Evolutionary conservation across 495 filamentous ascomycete genomes (phyloP), one percentile per base, ranked within the genome.

Genomic region (Tuber borchii): DNA sequence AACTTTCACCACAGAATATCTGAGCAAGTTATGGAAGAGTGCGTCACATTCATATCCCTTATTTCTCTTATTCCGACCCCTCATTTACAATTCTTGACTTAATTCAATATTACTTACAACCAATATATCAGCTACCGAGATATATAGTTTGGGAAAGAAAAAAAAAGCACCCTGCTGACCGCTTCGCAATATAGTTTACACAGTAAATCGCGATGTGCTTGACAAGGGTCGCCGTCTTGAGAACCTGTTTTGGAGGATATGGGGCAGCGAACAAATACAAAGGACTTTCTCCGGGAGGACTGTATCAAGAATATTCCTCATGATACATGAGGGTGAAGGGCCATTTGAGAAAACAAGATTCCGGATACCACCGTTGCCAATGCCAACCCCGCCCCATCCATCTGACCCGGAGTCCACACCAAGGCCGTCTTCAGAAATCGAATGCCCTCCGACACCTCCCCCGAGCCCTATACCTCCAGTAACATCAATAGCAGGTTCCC

Each of bases 161-260:
- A 43, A 72, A 72, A 75, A 80, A 71, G 65, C 78, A 74, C 78
- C 73, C 77, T 80, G 78, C 77, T 80, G 74, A 82, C 78, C 22
- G 31, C 76, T 75, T 72, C 73, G 68, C 43, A 40, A 68, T 82
- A 68, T 79, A 83, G 81, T 81, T 46, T 83, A 83, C 51, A 82
- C 76, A 45, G 76, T 82, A 70, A 83, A 78, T 70, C 79, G 81
- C 45, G 78, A 83, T 73, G 78, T 81, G 44, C 74, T 83, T 69
- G 78, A 78, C 45, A 76, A 82, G 74, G 81, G 81, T 43, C 76
- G 78, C 43, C 81, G 81, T 45, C 78, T 83, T 31, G 81, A 83
- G 71, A 83, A 83, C 72, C 73, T 83, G 14, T 83, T 83, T 61
- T 83, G 81, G 81, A 74, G 81, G 48, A 79, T 83, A 81, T 83